phyloP scores from a whole-genome alignment of 2,329 filamentous ascomycete genomes.

The Trichoderma citrinoviride region DNA sequence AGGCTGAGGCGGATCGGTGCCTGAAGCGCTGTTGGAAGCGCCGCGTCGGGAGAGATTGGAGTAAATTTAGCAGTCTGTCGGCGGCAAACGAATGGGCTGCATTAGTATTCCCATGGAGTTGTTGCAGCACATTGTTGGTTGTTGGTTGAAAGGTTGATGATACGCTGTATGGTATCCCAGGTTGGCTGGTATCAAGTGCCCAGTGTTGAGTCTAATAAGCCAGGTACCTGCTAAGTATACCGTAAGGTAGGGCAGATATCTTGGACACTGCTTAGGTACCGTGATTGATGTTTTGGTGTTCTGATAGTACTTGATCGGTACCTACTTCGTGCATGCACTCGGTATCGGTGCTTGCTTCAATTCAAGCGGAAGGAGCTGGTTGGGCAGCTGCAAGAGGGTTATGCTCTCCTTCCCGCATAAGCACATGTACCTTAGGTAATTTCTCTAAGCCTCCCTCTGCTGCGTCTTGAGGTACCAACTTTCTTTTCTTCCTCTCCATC shows the following conservation, averaged over 20 bases:
- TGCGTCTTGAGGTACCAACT: not conserved
- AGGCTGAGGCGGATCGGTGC: conserved; percentile 2
- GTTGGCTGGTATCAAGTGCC: no score
- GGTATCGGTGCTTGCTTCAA: no score
- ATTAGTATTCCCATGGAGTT: not conserved
- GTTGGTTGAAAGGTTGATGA: no score
- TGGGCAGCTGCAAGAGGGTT: conserved; percentile 12
- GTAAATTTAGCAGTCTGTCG: not conserved
- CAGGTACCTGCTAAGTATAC: no score
- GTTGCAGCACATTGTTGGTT: not conserved
- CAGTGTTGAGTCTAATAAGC: no score
- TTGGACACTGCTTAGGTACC: no score
- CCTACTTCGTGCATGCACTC: no score
- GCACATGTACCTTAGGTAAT: not conserved
- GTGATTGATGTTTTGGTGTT: no score
- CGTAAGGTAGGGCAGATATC: no score
- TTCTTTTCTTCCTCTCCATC: not conserved
- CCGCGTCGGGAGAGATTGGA: not conserved
- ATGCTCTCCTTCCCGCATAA: not conserved
- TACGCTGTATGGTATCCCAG: no score
- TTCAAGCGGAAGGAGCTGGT: not conserved
- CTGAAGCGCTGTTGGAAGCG: conserved; percentile 15
- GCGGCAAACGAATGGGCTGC: not conserved
- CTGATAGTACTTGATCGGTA: not conserved
- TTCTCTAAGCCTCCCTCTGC: not conserved